A percentile compares a stretch with the other conserved stretches of the same genome.
Conservation (phyloP, 2,329 filamentous ascomycete species). For the Fusarium incarnatum region DNA sequence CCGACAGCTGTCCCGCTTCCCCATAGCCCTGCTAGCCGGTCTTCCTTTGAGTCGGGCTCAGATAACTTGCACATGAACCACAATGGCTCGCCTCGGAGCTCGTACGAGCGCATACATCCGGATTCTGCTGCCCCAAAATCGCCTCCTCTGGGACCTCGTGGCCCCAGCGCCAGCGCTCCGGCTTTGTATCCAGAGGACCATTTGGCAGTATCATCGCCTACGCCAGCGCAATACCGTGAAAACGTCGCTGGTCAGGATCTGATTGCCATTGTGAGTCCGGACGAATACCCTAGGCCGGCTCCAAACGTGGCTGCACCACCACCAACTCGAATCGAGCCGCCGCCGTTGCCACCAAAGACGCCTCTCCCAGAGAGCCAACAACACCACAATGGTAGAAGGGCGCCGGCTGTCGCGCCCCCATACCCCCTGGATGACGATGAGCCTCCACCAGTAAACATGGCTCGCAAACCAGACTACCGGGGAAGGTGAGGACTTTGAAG, state of each 20-base stretch:
- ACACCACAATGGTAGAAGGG: conserved; percentile 46
- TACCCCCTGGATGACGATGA: conserved; percentile 86
- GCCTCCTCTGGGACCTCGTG: conserved; percentile 46
- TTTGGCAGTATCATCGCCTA: conserved; percentile 67
- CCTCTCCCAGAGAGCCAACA: conserved; percentile 68
- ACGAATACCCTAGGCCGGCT: conserved; percentile 64
- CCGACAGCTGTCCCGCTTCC: conserved; percentile 57
- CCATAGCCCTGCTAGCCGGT: conserved; percentile 56
- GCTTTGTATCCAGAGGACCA: conserved; percentile 59
- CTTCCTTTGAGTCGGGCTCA: conserved; percentile 68
- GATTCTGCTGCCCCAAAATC: conserved; percentile 43
- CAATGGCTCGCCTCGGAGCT: conserved; percentile 62
- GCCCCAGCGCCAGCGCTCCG: conserved; percentile 47
- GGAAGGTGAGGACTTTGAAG: conserved; percentile 49
- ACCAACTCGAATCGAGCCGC: conserved; percentile 65
- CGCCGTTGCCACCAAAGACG: conserved; percentile 82
- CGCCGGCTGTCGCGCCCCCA: conserved; percentile 65
- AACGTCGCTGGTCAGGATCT: conserved; percentile 71
- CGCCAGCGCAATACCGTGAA: conserved; percentile 68
- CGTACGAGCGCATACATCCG: conserved; percentile 59
- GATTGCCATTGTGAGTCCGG: conserved; percentile 71
- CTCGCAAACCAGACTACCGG: conserved; percentile 82
- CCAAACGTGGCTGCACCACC: conserved; percentile 50
- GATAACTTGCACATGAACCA: conserved; percentile 60
- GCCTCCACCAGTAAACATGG: conserved; percentile 86